Evolutionary conservation across 2,329 filamentous ascomycete genomes (phyloP), one percentile per base, ranked within the genome.

Genomic region (Chaetomium sp.): DNA sequence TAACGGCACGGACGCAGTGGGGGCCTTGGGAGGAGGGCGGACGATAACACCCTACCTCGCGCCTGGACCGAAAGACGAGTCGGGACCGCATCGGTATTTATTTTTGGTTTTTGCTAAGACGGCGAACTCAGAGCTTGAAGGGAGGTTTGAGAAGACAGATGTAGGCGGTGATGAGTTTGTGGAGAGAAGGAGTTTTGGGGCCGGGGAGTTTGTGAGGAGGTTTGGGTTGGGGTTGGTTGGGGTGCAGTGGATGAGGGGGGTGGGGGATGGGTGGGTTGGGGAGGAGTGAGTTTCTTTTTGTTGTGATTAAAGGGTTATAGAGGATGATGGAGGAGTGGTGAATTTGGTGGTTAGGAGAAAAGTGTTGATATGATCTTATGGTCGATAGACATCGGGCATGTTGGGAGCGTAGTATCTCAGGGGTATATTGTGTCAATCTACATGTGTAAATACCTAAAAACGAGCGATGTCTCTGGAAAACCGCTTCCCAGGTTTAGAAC

Each of bases 241-340:
- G 19, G 53, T 46, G 41, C 47, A 55, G 48, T 55, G 53, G 53
- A 55, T 55, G 53, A 46, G 47, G 47, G 53, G 53, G 12, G 53
- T 50, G 9, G 53, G 53, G 4, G 53, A 55, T 51, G 53, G 53
- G 41, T 55, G 47, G 53, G 27, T 27, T n/a, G 53, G 47, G 37
- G 47, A 41, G 40, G 47, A 55, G 36, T 46, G 12, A 42, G 40
- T 40, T 27, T 27, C 19, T 27, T 27, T 27, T 27, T 27, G 19
- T 27, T 27, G 19, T 27, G 19, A 27, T 27, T 27, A 27, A 27
- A 27, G 19, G 19, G 19, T 27, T 27, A 27, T 27, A 27, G 19
- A 27, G 19, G 19, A 27, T 27, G 19, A 27, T 27, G 19, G 19
- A 27, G 19, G 19, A 27, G 19, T 27, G 19, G 19, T 27, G 19